Evolutionary conservation across 441 rosid species (phyloP).

Genomic region (Theobroma grandiflorum): DNA sequence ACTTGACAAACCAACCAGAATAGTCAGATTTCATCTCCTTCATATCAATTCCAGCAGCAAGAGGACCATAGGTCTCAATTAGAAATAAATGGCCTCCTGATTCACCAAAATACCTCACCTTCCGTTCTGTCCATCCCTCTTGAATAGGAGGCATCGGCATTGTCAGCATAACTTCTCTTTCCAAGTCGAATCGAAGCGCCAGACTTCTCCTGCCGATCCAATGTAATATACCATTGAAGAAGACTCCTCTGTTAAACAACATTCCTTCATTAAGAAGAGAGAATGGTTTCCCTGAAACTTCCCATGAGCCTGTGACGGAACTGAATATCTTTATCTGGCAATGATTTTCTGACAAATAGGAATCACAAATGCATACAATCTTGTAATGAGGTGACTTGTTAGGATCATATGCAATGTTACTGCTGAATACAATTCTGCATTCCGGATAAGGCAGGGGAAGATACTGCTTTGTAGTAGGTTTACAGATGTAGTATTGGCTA

Average conservation of each 20-base stretch:
- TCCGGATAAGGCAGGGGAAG: constrained; percentile 22
- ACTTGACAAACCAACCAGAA: constrained; percentile 38
- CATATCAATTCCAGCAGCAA: constrained; percentile 28
- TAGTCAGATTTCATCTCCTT: constrained; percentile 36
- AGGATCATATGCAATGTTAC: constrained; percentile 34
- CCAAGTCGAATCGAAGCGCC: constrained; percentile 28
- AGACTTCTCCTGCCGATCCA: constrained; percentile 35
- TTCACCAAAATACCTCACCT: constrained; percentile 36
- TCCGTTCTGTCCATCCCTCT: constrained; percentile 30
- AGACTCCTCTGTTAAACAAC: constrained; percentile 31
- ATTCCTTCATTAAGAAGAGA: not conserved
- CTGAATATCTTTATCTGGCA: constrained; percentile 21
- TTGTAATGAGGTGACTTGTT: constrained; percentile 16
- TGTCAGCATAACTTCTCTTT: constrained; percentile 5
- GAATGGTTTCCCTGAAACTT: not conserved
- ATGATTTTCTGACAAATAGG: constrained; percentile 2
- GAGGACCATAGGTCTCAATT: constrained; percentile 29
- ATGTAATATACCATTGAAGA: constrained; percentile 38
- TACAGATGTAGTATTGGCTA: constrained; percentile 33
- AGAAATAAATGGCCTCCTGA: constrained; percentile 41
- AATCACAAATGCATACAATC: constrained; percentile 25
- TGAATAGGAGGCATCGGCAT: constrained; percentile 37
- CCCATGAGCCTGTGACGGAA: constrained; percentile 27
- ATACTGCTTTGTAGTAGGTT: constrained; percentile 38
- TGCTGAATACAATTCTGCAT: constrained; percentile 20